These are phyloP conservation scores for Dothidotthia symphoricarpi DNA, from an alignment of 2,329 filamentous ascomycete genomes.

Conservation along the genomic window DNA sequence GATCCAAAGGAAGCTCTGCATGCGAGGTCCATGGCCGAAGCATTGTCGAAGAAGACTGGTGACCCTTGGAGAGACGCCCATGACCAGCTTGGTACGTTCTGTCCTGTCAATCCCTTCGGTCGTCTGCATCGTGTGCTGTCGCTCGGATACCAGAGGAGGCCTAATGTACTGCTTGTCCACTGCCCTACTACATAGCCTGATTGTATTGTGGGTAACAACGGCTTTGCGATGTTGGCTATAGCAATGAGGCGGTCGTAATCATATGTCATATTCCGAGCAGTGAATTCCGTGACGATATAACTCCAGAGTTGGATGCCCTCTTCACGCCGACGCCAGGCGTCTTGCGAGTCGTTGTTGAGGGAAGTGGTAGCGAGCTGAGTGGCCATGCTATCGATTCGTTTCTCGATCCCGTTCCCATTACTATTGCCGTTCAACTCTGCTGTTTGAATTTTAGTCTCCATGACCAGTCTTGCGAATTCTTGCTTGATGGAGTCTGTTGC, in stretches of 20 bases:
- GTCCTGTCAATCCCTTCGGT: slow-evolving; percentile 15
- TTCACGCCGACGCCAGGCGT: slow-evolving; percentile 20
- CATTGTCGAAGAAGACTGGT: slow-evolving; percentile 37
- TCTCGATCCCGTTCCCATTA: slow-evolving; percentile 11
- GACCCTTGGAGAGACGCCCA: slow-evolving; percentile 40
- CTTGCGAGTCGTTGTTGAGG: slow-evolving; percentile 19
- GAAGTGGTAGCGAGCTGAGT: slow-evolving; percentile 30
- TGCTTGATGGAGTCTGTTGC: slow-evolving; percentile 37
- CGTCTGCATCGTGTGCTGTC: slow-evolving; percentile 28
- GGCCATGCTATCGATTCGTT: slow-evolving; percentile 27
- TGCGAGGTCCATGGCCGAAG: slow-evolving; percentile 39
- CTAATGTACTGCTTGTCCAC: slow-evolving; percentile 38
- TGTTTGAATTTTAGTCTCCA: slow-evolving; percentile 14
- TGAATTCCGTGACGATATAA: slow-evolving; percentile 39
- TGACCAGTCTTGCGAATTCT: slow-evolving; percentile 29
- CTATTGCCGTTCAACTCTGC: slow-evolving; percentile 4
- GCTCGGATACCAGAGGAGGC: slow-evolving; percentile 38
- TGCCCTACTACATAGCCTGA: slow-evolving; percentile 40
- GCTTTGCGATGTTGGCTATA: slow-evolving; percentile 34
- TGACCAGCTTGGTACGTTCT: slow-evolving; percentile 37
- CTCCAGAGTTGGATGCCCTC: slow-evolving; percentile 38
- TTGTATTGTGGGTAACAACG: slow-evolving; percentile 22
- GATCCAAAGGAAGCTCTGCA: slow-evolving; percentile 32
- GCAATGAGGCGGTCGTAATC: slow-evolving; percentile 34
- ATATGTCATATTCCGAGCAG: slow-evolving; percentile 34